A percentile compares a stretch with the other conserved stretches of the same genome.
Evolutionary conservation across 441 rosid genomes (phyloP).

Genomic region (Adansonia madagascariensis): DNA sequence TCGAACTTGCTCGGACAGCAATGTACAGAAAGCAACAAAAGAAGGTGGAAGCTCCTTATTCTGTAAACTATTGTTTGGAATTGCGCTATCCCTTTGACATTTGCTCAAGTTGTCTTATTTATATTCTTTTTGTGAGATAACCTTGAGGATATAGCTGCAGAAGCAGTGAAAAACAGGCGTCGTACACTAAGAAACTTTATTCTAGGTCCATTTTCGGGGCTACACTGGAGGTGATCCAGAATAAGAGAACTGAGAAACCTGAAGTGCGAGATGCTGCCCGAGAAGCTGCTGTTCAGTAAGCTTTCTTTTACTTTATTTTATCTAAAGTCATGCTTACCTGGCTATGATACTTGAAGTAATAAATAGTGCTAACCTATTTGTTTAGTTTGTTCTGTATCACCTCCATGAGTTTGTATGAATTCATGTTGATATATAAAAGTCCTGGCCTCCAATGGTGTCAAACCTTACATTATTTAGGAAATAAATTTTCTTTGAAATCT

Average conservation of each 20-base stretch:
- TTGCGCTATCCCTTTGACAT: not conserved
- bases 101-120: not conserved
- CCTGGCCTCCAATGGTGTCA: not conserved
- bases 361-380: too few species aligned
- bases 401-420: not conserved
- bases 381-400: too few species aligned
- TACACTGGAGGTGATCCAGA: slow-evolving; percentile 58
- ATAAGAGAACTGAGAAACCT: slow-evolving; percentile 55
- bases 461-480: not conserved
- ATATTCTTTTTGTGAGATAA: not conserved
- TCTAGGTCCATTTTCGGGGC: slow-evolving; percentile 59
- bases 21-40: slow-evolving; percentile 24
- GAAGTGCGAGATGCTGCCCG: slow-evolving; percentile 61
- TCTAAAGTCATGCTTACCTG: not conserved
- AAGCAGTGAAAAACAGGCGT: slow-evolving; percentile 56
- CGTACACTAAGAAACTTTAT: slow-evolving; percentile 54
- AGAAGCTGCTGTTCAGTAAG: slow-evolving; percentile 55
- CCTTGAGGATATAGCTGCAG: slow-evolving; percentile 46
- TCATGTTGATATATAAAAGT: not conserved
- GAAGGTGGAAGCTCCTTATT: slow-evolving; percentile 9
- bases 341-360: too few species aligned
- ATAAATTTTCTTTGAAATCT: not conserved
- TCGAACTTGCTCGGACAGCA: slow-evolving; percentile 39
- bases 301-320: not conserved
- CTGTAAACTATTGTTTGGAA: not conserved